A percentile compares a stretch with the other conserved stretches of the same genome.
Conservation (phyloP, 768 basidiomycete genomes). For the Amanita jacksonii region DNA sequence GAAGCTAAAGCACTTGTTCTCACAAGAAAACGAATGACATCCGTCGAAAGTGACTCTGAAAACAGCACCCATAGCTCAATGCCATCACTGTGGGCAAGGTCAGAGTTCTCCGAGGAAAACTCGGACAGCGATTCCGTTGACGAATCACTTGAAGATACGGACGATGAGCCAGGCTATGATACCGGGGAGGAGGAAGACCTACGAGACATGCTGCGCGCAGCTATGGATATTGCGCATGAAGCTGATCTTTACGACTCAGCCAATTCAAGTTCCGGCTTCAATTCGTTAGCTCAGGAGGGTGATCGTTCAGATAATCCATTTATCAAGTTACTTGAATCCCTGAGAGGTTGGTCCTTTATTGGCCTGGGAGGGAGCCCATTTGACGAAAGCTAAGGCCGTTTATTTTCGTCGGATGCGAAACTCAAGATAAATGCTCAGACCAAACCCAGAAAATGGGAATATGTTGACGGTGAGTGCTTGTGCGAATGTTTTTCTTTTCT, state of each 20-base stretch:
- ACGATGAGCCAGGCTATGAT: constrained; percentile 35
- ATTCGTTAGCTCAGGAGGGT: constrained; percentile 39
- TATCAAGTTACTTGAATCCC: constrained; percentile 61
- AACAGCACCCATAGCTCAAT: constrained; percentile 41
- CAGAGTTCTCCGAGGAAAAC: constrained; percentile 45
- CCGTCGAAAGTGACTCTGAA: constrained; percentile 37
- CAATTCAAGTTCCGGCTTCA: constrained; percentile 26
- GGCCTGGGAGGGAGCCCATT: not conserved
- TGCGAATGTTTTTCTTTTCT: too few species aligned
- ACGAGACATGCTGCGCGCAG: constrained; percentile 52
- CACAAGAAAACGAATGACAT: constrained; percentile 33
- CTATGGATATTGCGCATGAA: constrained; percentile 60
- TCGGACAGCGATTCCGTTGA: constrained; percentile 29
- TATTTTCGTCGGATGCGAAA: constrained; percentile 42
- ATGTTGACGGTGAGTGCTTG: not conserved
- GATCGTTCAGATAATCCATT: constrained; percentile 63
- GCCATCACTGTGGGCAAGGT: constrained; percentile 60
- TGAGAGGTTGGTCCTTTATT: constrained; percentile 43
- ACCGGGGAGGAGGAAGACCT: constrained; percentile 63
- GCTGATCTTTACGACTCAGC: constrained; percentile 47
- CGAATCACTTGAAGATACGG: constrained; percentile 27
- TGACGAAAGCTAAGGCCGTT: constrained; percentile 38
- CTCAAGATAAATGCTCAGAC: constrained; percentile 23
- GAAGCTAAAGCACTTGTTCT: constrained; percentile 7
- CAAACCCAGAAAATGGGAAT: constrained; percentile 14